phyloP scores from a whole-genome alignment of 2,329 filamentous ascomycete genomes.

The Cordyceps farinosa region DNA sequence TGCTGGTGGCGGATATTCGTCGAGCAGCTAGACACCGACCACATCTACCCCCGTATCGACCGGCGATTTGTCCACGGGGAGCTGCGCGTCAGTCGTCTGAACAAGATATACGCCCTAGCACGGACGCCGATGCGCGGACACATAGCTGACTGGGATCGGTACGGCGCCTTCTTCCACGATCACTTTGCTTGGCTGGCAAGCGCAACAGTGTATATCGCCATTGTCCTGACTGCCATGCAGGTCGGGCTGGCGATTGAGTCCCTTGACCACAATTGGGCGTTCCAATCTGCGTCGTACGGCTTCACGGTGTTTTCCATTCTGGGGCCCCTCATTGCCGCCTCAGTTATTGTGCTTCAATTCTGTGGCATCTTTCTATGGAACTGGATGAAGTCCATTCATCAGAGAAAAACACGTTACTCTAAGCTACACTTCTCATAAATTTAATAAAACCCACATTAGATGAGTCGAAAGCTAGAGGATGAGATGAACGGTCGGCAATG shows the following conservation, averaged over 20 bases:
- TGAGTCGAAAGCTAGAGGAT: too few species aligned
- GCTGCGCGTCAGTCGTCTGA: not conserved
- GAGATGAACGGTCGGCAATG: too few species aligned
- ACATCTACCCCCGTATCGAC: not conserved
- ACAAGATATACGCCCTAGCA: not conserved
- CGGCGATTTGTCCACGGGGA: not conserved
- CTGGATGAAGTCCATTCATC: not conserved
- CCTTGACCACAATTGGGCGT: conserved; percentile 33
- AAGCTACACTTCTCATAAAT: not conserved
- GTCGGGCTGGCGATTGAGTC: conserved; percentile 39
- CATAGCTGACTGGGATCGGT: not conserved
- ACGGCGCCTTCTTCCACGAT: conserved; percentile 21
- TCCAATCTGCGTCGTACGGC: conserved; percentile 43
- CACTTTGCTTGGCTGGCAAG: conserved; percentile 41
- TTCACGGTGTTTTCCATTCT: conserved; percentile 48
- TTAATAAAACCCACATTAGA: too few species aligned
- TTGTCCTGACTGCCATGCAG: conserved; percentile 49
- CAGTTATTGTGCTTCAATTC: not conserved
- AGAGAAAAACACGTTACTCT: not conserved
- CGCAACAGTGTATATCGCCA: too few species aligned
- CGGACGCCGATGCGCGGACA: not conserved
- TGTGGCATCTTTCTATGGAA: not conserved
- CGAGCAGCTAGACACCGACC: not conserved
- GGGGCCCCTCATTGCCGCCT: conserved; percentile 27
- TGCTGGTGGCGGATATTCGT: not conserved